A percentile compares a stretch with the other conserved stretches of the same genome.
These are phyloP conservation scores for Cerrena zonata DNA, from an alignment of 1,284 basidiomycete genomes.

Conservation along the genomic window DNA sequence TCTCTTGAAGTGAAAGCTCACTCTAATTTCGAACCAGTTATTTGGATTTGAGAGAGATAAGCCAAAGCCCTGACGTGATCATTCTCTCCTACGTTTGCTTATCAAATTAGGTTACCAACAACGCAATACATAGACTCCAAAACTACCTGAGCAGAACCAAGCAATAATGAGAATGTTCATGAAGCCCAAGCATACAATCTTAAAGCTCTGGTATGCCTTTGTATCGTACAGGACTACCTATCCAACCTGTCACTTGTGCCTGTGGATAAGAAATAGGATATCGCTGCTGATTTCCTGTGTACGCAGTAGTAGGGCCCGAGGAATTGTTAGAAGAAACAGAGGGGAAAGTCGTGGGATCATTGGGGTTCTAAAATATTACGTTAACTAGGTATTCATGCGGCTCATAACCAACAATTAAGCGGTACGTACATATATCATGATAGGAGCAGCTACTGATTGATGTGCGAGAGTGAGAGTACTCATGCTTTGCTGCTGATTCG, in stretches of 20 bases:
- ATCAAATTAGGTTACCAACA: too few species aligned
- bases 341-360: slow-evolving; percentile 7
- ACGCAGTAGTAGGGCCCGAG: neutral
- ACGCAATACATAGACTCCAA: too few species aligned
- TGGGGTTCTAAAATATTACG: slow-evolving; percentile 2
- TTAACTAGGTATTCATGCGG: neutral
- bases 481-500: neutral
- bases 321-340: neutral
- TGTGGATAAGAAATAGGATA: neutral
- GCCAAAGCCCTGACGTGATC: too few species aligned
- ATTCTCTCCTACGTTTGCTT: too few species aligned
- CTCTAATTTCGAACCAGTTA: too few species aligned
- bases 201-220: slow-evolving; percentile 3
- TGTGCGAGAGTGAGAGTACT: neutral
- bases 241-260: neutral
- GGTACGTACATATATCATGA: slow-evolving; percentile 2
- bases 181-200: too few species aligned
- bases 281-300: neutral
- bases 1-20: too few species aligned
- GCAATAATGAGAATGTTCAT: too few species aligned
- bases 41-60: too few species aligned
- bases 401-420: neutral
- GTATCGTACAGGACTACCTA: neutral
- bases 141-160: too few species aligned
- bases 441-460: neutral